Evolutionary conservation across 768 basidiomycete species (phyloP).

Genomic region (Mrakia hoshinonis): DNA sequence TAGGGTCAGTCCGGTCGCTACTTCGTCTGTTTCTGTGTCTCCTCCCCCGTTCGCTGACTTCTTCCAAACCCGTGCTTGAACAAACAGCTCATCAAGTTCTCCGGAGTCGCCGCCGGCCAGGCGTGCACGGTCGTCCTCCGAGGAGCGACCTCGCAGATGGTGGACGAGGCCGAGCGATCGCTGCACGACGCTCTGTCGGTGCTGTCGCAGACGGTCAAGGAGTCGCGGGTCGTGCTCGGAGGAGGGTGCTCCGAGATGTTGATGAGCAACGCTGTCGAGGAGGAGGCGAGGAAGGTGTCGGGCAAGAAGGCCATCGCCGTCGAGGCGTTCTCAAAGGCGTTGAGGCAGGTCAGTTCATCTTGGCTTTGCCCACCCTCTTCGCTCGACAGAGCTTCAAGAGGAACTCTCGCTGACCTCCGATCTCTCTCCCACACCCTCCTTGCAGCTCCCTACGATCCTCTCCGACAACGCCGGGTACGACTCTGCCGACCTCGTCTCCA

Average conservation of each 20-base stretch:
- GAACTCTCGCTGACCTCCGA: not conserved
- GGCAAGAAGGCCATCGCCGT: constrained; percentile 95
- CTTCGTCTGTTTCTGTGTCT: not conserved
- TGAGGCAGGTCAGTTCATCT: constrained; percentile 50
- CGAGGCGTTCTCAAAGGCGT: constrained; percentile 78
- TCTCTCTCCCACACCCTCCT: not conserved
- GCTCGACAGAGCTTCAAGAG: not conserved
- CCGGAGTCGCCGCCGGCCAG: constrained; percentile 92
- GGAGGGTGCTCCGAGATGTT: constrained; percentile 98
- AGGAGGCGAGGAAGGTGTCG: constrained; percentile 68
- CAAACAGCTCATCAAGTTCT: constrained; percentile 99
- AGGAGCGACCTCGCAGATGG: constrained; percentile 96
- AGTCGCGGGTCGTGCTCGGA: constrained; percentile 86
- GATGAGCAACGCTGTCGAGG: constrained; percentile 91
- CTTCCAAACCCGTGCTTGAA: not conserved
- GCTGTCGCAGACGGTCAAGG: constrained; percentile 93
- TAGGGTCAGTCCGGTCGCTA: constrained; percentile 53
- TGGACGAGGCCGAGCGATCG: constrained; percentile 96
- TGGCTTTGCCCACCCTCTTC: no score
- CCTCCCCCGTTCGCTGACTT: not conserved
- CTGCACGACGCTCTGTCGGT: constrained; percentile 96
- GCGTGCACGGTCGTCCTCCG: constrained; percentile 97
- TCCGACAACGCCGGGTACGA: constrained; percentile 98
- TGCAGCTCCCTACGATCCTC: constrained; percentile 82
- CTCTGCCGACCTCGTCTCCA: constrained; percentile 87